Percentiles rank a stretch among this genome's conserved stretches.
Evolutionary conservation across 2,329 filamentous ascomycete genomes (phyloP).

Genomic region (Rachicladosporium sp.): DNA sequence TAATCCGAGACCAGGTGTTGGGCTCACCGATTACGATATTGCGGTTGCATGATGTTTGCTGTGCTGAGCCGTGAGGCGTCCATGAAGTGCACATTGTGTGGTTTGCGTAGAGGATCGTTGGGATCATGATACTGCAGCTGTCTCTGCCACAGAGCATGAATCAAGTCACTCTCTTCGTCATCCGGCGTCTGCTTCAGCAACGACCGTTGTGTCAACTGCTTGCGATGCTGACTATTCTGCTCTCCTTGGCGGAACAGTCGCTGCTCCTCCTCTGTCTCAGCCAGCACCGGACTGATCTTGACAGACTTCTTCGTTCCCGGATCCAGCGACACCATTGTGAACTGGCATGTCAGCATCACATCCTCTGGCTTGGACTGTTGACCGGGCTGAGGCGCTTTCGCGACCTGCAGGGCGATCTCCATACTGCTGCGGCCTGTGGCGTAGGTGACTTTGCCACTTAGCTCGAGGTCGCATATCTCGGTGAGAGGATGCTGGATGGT

Average conservation of each 20-base stretch:
- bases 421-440: conserved; percentile 61
- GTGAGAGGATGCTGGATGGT: conserved; percentile 58
- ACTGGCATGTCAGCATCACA: conserved; percentile 57
- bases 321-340: conserved; percentile 66
- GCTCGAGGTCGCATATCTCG: conserved; percentile 66
- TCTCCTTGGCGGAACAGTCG: conserved; percentile 50
- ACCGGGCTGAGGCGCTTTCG: conserved; percentile 50
- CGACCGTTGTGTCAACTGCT: conserved; percentile 46
- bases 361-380: conserved; percentile 46
- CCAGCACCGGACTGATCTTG: conserved; percentile 46
- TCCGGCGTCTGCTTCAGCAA: conserved; percentile 57
- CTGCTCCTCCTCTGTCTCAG: conserved; percentile 55
- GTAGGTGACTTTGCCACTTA: conserved; percentile 57
- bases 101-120: conserved; percentile 41
- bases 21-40: conserved; percentile 46
- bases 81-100: conserved; percentile 50
- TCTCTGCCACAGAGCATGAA: conserved; percentile 61
- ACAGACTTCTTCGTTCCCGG: conserved; percentile 55
- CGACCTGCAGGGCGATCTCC: conserved; percentile 62
- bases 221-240: conserved; percentile 55
- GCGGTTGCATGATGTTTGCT: conserved; percentile 64
- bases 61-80: conserved; percentile 50
- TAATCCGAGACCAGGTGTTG: background rate
- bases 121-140: conserved; percentile 54
- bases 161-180: conserved; percentile 57